A percentile compares a stretch with the other conserved stretches of the same genome.
These are phyloP conservation scores for Capsicum pubescens DNA, from an alignment of 257 asterid species.

Conservation along the genomic window DNA sequence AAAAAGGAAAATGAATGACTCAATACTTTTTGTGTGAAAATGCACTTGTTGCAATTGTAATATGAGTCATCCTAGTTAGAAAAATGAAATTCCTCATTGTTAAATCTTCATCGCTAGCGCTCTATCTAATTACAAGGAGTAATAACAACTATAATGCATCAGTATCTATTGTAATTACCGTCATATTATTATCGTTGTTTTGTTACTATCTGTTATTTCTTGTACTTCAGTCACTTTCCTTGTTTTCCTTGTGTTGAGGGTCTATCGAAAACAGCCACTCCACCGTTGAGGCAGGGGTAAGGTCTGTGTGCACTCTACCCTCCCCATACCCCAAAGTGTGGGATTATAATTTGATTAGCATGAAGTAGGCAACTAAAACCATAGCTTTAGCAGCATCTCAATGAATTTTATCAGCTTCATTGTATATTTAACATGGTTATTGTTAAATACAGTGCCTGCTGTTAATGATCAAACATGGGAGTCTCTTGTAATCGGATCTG, in stretches of 20 bases:
- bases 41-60: not conserved
- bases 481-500: slow-evolving; percentile 55
- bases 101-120: not conserved
- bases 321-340: too few species aligned
- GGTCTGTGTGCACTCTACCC: too few species aligned
- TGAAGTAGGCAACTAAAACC: not conserved
- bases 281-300: too few species aligned
- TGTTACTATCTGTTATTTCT: too few species aligned
- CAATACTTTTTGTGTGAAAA: not conserved
- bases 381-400: not conserved
- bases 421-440: slow-evolving; percentile 28
- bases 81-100: not conserved
- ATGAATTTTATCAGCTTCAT: not conserved
- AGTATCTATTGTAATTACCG: too few species aligned
- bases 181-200: too few species aligned
- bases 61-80: not conserved
- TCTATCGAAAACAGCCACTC: too few species aligned
- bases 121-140: not conserved
- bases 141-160: slow-evolving; percentile 12
- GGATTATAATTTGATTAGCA: not conserved
- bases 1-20: not conserved
- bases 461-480: slow-evolving; percentile 70
- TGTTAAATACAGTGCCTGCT: slow-evolving; percentile 63
- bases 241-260: too few species aligned
- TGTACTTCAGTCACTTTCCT: too few species aligned